Percentiles rank a stretch among this genome's conserved stretches.
phyloP scores from a whole-genome alignment of 1,284 basidiomycete species.

The Calocybe gambosa region DNA sequence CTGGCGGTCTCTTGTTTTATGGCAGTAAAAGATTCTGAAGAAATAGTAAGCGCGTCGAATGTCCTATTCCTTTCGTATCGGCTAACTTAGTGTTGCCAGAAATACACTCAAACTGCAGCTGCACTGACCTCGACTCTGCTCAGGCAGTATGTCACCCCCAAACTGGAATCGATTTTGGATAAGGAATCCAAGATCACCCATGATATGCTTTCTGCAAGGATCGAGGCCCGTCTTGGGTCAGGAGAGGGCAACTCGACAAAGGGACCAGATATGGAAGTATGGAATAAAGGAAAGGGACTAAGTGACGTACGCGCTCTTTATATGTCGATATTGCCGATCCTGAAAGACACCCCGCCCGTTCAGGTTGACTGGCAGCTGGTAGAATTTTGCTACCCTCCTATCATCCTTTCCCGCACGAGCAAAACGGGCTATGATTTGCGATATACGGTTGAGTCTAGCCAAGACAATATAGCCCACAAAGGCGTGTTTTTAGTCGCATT shows the following conservation, averaged over 20 bases:
- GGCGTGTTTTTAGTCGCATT: slow-evolving; percentile 87
- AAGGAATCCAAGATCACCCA: slow-evolving; percentile 88
- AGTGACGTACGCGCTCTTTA: slow-evolving; percentile 49
- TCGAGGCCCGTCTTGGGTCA: slow-evolving; percentile 83
- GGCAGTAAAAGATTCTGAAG: slow-evolving; percentile 87
- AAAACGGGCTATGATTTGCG: slow-evolving; percentile 82
- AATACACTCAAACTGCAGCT: slow-evolving; percentile 70
- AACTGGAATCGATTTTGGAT: slow-evolving; percentile 89
- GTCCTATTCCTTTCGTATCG: slow-evolving; percentile 9
- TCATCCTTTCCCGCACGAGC: slow-evolving; percentile 89
- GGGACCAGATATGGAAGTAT: slow-evolving; percentile 84
- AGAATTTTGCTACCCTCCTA: slow-evolving; percentile 93
- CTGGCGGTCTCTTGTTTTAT: slow-evolving; percentile 74
- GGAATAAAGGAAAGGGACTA: slow-evolving; percentile 75
- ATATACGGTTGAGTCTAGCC: slow-evolving; percentile 80
- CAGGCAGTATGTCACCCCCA: slow-evolving; percentile 80
- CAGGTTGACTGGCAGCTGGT: slow-evolving; percentile 84
- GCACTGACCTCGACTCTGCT: slow-evolving; percentile 84
- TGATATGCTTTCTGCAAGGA: slow-evolving; percentile 76
- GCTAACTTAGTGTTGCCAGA: slow-evolving; percentile 39
- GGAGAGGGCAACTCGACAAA: slow-evolving; percentile 72
- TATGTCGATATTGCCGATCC: slow-evolving; percentile 4
- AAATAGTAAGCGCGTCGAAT: slow-evolving; percentile 59
- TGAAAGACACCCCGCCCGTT: slow-evolving; percentile 1
- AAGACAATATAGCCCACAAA: slow-evolving; percentile 81